These are phyloP conservation scores for Neurospora intermedia DNA, from an alignment of 495 filamentous ascomycete genomes.

Conservation along the genomic window DNA sequence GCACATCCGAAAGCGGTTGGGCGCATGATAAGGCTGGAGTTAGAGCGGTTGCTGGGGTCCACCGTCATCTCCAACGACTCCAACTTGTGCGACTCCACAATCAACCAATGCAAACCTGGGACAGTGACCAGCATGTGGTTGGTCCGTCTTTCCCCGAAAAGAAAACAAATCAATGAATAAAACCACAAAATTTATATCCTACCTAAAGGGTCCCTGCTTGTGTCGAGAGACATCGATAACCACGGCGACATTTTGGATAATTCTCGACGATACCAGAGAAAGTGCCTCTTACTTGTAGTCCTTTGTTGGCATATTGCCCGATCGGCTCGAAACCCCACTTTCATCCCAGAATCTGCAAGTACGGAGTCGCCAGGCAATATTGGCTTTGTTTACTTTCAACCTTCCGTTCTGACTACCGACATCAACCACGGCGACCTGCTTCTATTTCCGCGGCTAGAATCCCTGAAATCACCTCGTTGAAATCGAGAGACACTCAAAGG, in stretches of 20 bases:
- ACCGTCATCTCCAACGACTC: not conserved
- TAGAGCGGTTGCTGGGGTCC: not conserved
- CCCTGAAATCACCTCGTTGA: too few species aligned
- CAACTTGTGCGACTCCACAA: not conserved
- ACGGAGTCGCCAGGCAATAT: not conserved
- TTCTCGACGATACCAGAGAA: not conserved
- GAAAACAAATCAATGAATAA: not conserved
- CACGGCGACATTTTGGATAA: not conserved
- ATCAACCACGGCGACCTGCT: not conserved
- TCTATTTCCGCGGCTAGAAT: not conserved
- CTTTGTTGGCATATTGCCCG: not conserved
- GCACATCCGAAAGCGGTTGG: not conserved
- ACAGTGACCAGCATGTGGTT: not conserved
- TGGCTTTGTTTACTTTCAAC: not conserved
- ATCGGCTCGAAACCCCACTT: not conserved
- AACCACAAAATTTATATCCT: not conserved
- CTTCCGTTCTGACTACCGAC: not conserved
- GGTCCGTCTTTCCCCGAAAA: not conserved
- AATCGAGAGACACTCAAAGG: not conserved
- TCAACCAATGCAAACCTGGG: not conserved
- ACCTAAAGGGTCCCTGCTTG: not conserved
- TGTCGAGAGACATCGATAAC: not conserved
- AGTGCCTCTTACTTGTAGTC: not conserved
- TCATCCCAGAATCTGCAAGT: not conserved
- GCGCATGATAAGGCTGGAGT: not conserved